phyloP scores from a whole-genome alignment of 306 rosid genomes.

The Castanea crenata region DNA sequence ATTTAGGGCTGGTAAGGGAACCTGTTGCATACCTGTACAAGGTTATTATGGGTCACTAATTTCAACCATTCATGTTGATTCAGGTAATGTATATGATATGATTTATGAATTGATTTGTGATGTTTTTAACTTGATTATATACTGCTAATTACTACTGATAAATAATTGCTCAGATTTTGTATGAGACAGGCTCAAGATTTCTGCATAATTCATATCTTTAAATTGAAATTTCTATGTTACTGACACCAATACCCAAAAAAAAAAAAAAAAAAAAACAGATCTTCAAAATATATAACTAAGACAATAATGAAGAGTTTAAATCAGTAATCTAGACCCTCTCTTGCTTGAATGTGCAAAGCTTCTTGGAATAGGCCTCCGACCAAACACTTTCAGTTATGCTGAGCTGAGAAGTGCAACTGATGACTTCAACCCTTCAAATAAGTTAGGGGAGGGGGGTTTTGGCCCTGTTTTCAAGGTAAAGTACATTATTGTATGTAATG shows the following conservation, averaged over 20 bases:
- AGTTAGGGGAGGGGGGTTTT: constrained; percentile 81
- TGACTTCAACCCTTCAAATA: constrained; percentile 53
- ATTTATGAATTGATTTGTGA: not conserved
- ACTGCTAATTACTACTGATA: not conserved
- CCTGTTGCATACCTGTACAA: constrained; percentile 57
- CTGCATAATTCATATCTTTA: too few relatives aligned
- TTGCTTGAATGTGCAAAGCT: constrained; percentile 41
- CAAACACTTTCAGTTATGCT: constrained; percentile 58
- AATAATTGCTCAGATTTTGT: constrained; percentile 46
- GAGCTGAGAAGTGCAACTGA: constrained; percentile 56
- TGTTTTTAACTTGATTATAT: not conserved
- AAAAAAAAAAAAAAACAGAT: not conserved
- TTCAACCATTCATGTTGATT: constrained; percentile 64
- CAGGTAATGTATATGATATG: constrained; percentile 43
- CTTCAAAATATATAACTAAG: too few relatives aligned
- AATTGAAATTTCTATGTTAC: too few relatives aligned
- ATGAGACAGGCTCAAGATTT: too few relatives aligned
- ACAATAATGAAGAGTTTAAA: too few relatives aligned
- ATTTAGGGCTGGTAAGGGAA: constrained; percentile 90
- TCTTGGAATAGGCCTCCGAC: constrained; percentile 54
- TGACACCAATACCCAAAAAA: too few relatives aligned
- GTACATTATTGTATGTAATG: not conserved
- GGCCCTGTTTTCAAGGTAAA: constrained; percentile 75
- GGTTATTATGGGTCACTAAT: constrained; percentile 73
- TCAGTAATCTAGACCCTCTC: too few relatives aligned